Conservation (phyloP, 1,284 basidiomycete genomes). For the Anthracocystis setariae region DNA sequence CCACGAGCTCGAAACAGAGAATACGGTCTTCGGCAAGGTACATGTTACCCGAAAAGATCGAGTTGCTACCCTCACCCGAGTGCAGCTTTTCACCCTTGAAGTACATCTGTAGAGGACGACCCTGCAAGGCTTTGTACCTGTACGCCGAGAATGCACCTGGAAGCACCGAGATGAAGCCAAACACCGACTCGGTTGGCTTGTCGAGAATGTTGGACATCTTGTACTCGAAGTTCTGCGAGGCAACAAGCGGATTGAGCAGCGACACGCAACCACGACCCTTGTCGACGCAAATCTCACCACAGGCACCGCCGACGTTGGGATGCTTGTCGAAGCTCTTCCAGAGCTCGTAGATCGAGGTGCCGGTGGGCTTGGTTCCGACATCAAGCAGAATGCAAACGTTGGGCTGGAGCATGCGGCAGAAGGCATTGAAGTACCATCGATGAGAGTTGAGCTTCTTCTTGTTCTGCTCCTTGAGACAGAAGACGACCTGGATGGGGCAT, state of each 20-base stretch:
- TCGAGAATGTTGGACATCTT: conserved; percentile 64
- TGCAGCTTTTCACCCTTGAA: conserved; percentile 85
- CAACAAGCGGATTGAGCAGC: conserved; percentile 79
- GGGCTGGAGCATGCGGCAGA: conserved; percentile 70
- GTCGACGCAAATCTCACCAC: conserved; percentile 90
- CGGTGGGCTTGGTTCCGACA: conserved; percentile 86
- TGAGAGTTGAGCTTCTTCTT: conserved; percentile 65
- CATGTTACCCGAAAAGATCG: conserved; percentile 65
- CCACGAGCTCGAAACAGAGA: conserved; percentile 63
- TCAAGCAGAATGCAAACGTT: conserved; percentile 94
- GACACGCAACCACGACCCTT: conserved; percentile 77
- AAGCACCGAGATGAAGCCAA: conserved; percentile 91
- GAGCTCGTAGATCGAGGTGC: conserved; percentile 80
- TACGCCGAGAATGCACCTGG: conserved; percentile 90
- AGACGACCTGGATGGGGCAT: conserved; percentile 68
- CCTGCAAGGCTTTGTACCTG: conserved; percentile 84
- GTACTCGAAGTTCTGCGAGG: conserved; percentile 68
- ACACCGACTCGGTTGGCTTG: conserved; percentile 75
- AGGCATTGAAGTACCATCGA: conserved; percentile 68
- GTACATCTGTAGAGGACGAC: conserved; percentile 85
- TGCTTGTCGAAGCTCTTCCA: conserved; percentile 98
- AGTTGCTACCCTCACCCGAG: conserved; percentile 48
- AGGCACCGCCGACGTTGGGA: conserved; percentile 92
- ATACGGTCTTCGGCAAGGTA: conserved; percentile 66
- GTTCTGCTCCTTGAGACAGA: conserved; percentile 67